Conservation (phyloP, 805 yeast species). For the Pichia paraexigua region DNA sequence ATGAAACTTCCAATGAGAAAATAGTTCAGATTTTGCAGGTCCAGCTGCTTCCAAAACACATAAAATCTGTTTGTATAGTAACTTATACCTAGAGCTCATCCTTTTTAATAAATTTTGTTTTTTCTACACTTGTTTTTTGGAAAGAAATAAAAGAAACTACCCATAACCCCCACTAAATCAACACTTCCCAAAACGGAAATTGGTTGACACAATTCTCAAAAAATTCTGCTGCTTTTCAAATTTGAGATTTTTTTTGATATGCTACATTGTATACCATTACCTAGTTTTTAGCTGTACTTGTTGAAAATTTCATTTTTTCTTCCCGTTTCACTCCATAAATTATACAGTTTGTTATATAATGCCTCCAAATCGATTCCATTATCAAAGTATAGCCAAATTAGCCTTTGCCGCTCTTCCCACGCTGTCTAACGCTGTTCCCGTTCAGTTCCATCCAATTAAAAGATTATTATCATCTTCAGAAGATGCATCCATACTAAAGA, state of each 20-base stretch:
- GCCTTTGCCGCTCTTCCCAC: slow-evolving; percentile 5
- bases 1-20: not conserved
- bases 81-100: not conserved
- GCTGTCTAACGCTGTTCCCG: slow-evolving; percentile 10
- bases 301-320: too few relatives aligned
- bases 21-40: not conserved
- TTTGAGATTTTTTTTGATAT: not conserved
- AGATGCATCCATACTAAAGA: not conserved
- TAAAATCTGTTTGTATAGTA: not conserved
- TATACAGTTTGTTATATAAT: not conserved
- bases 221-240: not conserved
- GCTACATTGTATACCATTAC: too few relatives aligned
- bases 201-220: not conserved
- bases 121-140: too few relatives aligned
- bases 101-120: not conserved
- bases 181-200: not conserved
- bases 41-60: not conserved
- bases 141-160: not conserved
- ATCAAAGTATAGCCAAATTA: slow-evolving; percentile 1
- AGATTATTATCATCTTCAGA: not conserved
- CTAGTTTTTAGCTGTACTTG: too few relatives aligned
- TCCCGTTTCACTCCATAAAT: not conserved
- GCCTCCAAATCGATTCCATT: slow-evolving; percentile 1
- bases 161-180: not conserved
- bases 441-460: slow-evolving; percentile 7